phyloP scores from a whole-genome alignment of 1,284 basidiomycete genomes.

The Leucoagaricus sp. region DNA sequence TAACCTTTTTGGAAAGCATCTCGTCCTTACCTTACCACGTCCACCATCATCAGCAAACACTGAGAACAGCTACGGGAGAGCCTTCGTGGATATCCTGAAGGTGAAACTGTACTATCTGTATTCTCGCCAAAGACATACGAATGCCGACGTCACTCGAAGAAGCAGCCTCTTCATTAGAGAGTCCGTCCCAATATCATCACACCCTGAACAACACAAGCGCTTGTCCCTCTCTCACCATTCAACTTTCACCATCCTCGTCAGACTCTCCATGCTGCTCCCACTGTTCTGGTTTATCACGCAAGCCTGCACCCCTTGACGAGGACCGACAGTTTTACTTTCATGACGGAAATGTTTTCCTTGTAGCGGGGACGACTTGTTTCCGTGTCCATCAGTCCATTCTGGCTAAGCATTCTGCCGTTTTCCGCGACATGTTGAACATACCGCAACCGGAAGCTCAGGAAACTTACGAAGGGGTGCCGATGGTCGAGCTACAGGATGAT shows the following conservation, averaged over 20 bases:
- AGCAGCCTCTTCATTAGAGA: background rate
- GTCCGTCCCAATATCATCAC: background rate
- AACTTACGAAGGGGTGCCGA: slow-evolving; percentile 19
- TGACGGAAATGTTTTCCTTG: slow-evolving; percentile 23
- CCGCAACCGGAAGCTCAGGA: slow-evolving; percentile 20
- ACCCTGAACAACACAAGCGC: background rate
- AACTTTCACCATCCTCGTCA: background rate
- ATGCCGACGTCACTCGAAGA: background rate
- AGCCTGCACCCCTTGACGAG: background rate
- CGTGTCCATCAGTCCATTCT: slow-evolving; percentile 22
- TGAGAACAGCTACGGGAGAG: too few relatives aligned
- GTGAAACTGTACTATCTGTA: too few relatives aligned
- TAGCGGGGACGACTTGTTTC: slow-evolving; percentile 20
- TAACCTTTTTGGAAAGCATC: too few relatives aligned
- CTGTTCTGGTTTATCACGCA: background rate
- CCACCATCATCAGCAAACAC: too few relatives aligned
- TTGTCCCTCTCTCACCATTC: background rate
- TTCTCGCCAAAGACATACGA: too few relatives aligned
- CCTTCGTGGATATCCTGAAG: too few relatives aligned
- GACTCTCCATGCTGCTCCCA: background rate
- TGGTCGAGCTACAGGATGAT: slow-evolving; percentile 21
- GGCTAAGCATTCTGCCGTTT: slow-evolving; percentile 20
- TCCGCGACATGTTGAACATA: slow-evolving; percentile 21
- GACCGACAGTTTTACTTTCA: slow-evolving; percentile 19
- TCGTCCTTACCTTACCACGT: too few relatives aligned